Base-by-base conservation (phyloP, 1,284 basidiomycete genomes). In the Meripilus lineatus region DNA sequence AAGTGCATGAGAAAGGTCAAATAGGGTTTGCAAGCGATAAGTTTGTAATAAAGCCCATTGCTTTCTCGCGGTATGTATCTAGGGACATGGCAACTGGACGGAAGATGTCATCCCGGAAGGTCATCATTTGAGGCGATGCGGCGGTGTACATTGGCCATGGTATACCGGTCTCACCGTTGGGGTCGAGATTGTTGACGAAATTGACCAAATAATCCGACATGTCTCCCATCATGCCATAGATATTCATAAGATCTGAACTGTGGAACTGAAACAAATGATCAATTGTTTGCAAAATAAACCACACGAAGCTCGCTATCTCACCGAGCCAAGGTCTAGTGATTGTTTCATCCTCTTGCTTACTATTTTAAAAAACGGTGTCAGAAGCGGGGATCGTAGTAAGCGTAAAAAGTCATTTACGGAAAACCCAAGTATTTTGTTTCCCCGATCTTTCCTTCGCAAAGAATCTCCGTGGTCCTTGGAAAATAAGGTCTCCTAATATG, bases 401-500 rank as follows among this genome's bases (percentile, higher is more conserved):
- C n/a, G n/a, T 10, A 30, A 30, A 66, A 34, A 25, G 59, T 46
- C 8, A 48, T 50, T 30, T 32, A 65, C 64, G 39, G 48, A 47
- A 67, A 4, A 62, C 56, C 63, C 64, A 65, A 3, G 53, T 51
- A 5, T 52, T 40, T 40, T 65, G 58, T 28, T 56, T 57, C 10
- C 32, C 36, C 1, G 60, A 51, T 1, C 49, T 42, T 15, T 56
- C 28, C 18, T 55, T 52, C 14, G 79, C 51, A 50, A 81, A 67
- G 58, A 73, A 72, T 14, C 75, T 60, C 14, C 77, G 63, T 2
- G 75, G 72, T 0, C 66, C 75, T 43, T 80, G 75, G 61, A 82
- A 80, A 1, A 72, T 62, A 1, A 65, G 56, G 47, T 81, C 79
- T 0, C 77, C 79, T 33, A 65, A 64, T 46, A 81, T 56, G 0